Evolutionary conservation across 148 eudicot species (phyloP).

Genomic region (Heliosperma pusillum): DNA sequence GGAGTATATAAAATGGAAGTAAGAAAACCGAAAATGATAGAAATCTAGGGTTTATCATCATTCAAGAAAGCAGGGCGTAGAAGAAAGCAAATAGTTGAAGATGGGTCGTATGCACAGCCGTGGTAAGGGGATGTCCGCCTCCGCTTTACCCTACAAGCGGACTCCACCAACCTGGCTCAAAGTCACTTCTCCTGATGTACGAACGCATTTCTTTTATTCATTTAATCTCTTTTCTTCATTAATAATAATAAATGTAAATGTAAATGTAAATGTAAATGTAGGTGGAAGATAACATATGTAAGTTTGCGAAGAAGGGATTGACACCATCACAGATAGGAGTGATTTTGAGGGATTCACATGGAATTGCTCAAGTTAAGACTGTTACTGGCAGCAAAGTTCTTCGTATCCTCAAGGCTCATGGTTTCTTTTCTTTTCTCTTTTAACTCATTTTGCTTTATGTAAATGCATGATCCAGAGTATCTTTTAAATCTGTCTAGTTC

Average conservation of each 20-base stretch:
- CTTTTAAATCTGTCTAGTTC: too few relatives aligned
- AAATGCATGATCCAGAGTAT: too few relatives aligned
- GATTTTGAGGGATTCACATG: constrained; percentile 42
- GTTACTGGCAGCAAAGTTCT: constrained; percentile 39
- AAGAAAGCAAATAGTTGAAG: too few relatives aligned
- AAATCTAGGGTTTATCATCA: too few relatives aligned
- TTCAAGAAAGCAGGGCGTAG: too few relatives aligned
- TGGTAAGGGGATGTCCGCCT: constrained; percentile 26
- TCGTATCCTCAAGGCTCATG: constrained; percentile 43
- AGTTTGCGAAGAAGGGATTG: constrained; percentile 38
- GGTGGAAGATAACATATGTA: constrained; percentile 34
- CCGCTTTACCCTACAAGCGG: constrained; percentile 22
- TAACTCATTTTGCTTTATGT: background rate
- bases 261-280: background rate
- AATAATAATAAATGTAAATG: background rate
- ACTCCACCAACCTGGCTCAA: constrained; percentile 27
- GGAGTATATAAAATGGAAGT: too few relatives aligned
- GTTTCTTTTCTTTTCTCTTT: background rate
- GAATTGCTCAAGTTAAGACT: constrained; percentile 38
- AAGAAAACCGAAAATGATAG: too few relatives aligned
- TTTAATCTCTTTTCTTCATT: background rate
- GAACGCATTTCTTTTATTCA: background rate
- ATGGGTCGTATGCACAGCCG: too few relatives aligned
- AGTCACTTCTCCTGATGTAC: constrained; percentile 16
- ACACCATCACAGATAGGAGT: constrained; percentile 43